Conservation (phyloP, 2,329 filamentous ascomycete species). For the Epichloe gansuensis region DNA sequence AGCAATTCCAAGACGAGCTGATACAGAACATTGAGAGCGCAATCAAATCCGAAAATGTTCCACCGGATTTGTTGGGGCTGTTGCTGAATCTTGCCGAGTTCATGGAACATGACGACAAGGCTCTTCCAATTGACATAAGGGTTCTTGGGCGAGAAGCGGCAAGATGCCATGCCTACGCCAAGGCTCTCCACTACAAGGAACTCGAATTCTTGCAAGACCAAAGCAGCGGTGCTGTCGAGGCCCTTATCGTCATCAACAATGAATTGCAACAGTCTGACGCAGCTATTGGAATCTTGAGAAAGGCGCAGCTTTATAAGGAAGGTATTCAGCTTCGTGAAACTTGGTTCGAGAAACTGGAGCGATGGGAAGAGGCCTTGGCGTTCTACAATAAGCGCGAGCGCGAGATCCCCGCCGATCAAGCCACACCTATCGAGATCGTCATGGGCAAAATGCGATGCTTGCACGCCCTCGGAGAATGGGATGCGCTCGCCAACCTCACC, state of each 20-base stretch:
- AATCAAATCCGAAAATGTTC: conserved; percentile 88
- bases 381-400: conserved; percentile 82
- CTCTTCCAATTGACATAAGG: conserved; percentile 90
- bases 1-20: conserved; percentile 92
- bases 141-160: conserved; percentile 89
- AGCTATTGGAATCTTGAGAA: conserved; percentile 91
- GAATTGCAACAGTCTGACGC: conserved; percentile 97
- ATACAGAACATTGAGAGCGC: conserved; percentile 93
- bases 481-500: conserved; percentile 75
- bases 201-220: conserved; percentile 97
- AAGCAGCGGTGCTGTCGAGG: conserved; percentile 88
- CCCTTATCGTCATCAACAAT: conserved; percentile 98
- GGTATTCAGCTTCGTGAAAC: conserved; percentile 89
- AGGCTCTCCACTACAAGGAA: conserved; percentile 97
- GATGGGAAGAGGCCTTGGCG: conserved; percentile 92
- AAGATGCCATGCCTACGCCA: conserved; percentile 95
- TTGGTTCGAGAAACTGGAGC: conserved; percentile 96
- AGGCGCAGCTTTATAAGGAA: conserved; percentile 90
- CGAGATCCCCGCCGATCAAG: conserved; percentile 46
- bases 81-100: conserved; percentile 95
- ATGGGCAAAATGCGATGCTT: conserved; percentile 99
- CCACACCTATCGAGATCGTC: conserved; percentile 75
- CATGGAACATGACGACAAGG: conserved; percentile 99
- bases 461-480: conserved; percentile 96
- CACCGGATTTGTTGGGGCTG: conserved; percentile 87